phyloP scores from a whole-genome alignment of 495 filamentous ascomycete genomes.

The Corynascus novoguineensis region DNA sequence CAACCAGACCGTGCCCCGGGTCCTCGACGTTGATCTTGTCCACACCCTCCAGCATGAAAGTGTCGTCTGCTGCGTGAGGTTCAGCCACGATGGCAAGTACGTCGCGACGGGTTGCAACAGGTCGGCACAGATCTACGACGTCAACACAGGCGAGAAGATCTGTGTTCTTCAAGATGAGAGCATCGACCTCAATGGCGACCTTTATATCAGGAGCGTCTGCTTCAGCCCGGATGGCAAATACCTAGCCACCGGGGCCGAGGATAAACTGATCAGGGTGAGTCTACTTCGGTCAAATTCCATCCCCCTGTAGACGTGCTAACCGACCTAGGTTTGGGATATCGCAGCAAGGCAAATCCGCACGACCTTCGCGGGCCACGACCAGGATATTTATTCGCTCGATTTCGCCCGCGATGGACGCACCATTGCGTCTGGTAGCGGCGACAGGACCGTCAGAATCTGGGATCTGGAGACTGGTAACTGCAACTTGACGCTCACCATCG shows the following conservation, averaged over 20 bases:
- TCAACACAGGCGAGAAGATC: conserved; percentile 68
- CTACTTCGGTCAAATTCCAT: background rate
- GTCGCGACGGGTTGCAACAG: conserved; percentile 86
- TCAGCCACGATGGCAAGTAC: conserved; percentile 83
- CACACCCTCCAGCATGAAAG: conserved; percentile 82
- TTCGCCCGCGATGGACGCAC: conserved; percentile 82
- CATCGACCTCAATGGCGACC: conserved; percentile 75
- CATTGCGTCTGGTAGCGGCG: conserved; percentile 84
- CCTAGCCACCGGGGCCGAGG: conserved; percentile 82
- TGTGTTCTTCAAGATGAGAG: conserved; percentile 76
- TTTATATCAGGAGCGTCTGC: conserved; percentile 88
- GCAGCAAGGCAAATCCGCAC: conserved; percentile 65
- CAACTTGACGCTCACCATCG: conserved; percentile 72
- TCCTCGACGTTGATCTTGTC: conserved; percentile 82
- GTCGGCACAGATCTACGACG: conserved; percentile 87
- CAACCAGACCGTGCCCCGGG: conserved; percentile 76
- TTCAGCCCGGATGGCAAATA: conserved; percentile 90
- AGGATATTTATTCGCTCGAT: conserved; percentile 91
- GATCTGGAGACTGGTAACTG: conserved; percentile 72
- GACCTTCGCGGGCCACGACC: conserved; percentile 80
- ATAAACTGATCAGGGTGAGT: conserved; percentile 84
- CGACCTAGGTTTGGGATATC: conserved; percentile 79
- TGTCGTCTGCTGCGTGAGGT: conserved; percentile 86
- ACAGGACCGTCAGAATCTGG: conserved; percentile 85
- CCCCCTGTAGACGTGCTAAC: background rate